Base-by-base conservation (phyloP, 2,329 filamentous ascomycete species). In the Neopestalotiopsis sp. region DNA sequence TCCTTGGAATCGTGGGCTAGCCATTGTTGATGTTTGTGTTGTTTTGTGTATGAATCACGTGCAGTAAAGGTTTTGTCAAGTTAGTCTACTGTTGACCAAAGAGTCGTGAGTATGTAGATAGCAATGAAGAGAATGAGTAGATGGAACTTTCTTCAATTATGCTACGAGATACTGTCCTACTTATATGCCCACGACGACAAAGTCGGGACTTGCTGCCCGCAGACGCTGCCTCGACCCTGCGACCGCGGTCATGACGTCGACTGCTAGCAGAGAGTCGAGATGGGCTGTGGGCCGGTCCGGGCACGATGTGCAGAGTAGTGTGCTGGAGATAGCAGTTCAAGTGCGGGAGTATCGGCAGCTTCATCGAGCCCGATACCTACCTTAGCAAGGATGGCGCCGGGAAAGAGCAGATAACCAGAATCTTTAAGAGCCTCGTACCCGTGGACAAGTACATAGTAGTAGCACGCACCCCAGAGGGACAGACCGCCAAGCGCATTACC, bases 1-100 rank as follows among this genome's bases (percentile, higher is more conserved):
- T 63, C 84, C 84, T 72, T 85, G 77, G 70, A 85, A 86, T 75
- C 81, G 82, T 77, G 83, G 66, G 61, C 49, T 65, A 32, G 67
- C 66, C 67, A 67, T 67, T 59, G 52, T 42, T 32, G 32, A 4
- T 45, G 30, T 38, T 40, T 59, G 28, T 14, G 57, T 34, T 30
- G 28, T 28, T 28, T 28, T 28, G 24, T 28, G 56, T 58, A 2
- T 30, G 20, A 32, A 10, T 12, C 24, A 4, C 24, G 24, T 59
- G 12, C 13, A 28, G 57, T 59, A 4, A 28, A 10, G 14, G 4
- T 59, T 20, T 59, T 38, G 34, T 5, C 10, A 38, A 38, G 10
- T 20, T 34, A 30, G 28, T 59, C 30, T 59, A 14, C 24, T 34
- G 57, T 59, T n/a, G 34, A 38, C 5, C 10, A 10, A 7, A 49